Evolutionary conservation across 1,139 yeast genomes (phyloP), one percentile per base, ranked within the genome.

Genomic region (Kazachstania sp.): DNA sequence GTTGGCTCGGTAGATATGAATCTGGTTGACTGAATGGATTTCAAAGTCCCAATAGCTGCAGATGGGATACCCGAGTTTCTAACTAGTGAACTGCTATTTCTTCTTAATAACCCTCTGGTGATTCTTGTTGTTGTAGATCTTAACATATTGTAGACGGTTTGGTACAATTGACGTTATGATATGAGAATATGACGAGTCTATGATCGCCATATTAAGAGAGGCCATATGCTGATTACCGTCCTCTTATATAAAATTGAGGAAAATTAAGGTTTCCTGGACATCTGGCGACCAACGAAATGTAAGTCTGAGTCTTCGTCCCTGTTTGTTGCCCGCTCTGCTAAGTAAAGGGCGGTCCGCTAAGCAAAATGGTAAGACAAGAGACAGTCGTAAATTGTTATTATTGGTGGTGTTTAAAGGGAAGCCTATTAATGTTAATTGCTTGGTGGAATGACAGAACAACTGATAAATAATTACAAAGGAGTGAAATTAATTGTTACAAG

Each of bases 1-100:
- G 65, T 61, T 35, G 71, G 66, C 39, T 56, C 54, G 38, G 42
- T 50, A 15, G 59, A 52, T 13, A 60, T 51, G 12, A 30, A 44
- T 44, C 64, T 58, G 9, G 41, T 44, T 26, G 47, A 7, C 7
- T 39, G 32, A 12, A 23, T 7, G n/a, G 20, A n/a, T 9, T 32
- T 32, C 15, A 42, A 9, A 11, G 41, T 18, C 8, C 38, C 20
- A 5, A 44, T 12, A 3, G 28, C 20, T 23, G n/a, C n/a, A 16
- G 20, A 13, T 28, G 19, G 37, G 20, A 32, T 3, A 13, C 13
- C 37, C 2, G 18, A 34, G 7, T 18, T 43, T 31, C 19, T 40
- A 6, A 30, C 5, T 29, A 29, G 37, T 9, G 41, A 3, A 11
- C 13, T 23, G 23, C 26, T 15, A 3, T 42, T 37, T 28, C 41